Base-by-base conservation (phyloP, 2,329 filamentous ascomycete genomes). In the Exophiala xenobiotica region DNA sequence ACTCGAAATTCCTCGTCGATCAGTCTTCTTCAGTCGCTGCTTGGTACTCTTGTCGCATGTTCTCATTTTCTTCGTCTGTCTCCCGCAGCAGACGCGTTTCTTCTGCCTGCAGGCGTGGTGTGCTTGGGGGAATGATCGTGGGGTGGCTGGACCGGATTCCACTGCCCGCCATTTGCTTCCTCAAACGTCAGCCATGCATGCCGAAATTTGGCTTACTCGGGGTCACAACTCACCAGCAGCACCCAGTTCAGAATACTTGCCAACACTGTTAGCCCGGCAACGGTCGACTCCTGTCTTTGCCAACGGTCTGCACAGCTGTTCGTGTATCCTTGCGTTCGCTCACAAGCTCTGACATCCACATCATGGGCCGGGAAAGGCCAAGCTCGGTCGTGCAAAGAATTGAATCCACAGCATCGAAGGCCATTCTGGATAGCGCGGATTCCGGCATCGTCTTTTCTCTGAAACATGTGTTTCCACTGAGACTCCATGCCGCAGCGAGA, bases 321-420 rank as follows among this genome's bases (percentile, higher is more conserved):
- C 9, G 31, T 45, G 54, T 69, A 70, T 9, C 66, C 66, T 1
- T 65, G 46, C 40, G 64, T 64, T 16, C 50, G 14, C 29, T 68
- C 65, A 53, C 68, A 71, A 0, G 66, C 63, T 38, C 62, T 50
- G 19, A 66, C 66, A 2, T 59, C 63, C 19, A 69, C 59, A 6
- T 46, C 50, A 0, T 46, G 49, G 24, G 67, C 64, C 37, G 68
- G 69, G 52, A 71, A 70, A 1, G 68, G 68, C 68, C 68, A 71
- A 2, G 68, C 66, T 12, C 66, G 58, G 44, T 71, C 68, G 49
- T 59, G 66, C n/a, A 64, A 59, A 33, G 67, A 70, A 26, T 67
- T 59, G 6, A 68, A 54, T 2, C 68, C 68, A 33, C 68, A 71
- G 43, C 68, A 70, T 31, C 58, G 65, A 19, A 68, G 56, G 3